phyloP scores from a whole-genome alignment of 495 filamentous ascomycete genomes.

The Amorphotheca resinae region DNA sequence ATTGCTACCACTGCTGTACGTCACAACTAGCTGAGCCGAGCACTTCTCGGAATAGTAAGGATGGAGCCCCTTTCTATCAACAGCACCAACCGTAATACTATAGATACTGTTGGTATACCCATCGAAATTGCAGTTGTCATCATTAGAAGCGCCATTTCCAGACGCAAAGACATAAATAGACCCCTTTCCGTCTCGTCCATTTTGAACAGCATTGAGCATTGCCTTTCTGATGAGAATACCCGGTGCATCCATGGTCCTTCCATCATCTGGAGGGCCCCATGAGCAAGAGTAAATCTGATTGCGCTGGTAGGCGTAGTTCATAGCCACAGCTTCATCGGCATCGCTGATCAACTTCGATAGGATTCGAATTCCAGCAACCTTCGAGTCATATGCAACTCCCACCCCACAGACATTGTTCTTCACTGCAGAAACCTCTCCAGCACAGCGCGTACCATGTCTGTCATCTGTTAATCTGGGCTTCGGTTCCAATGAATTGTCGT shows the following conservation, averaged over 20 bases:
- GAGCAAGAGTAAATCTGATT: slow-evolving; percentile 98
- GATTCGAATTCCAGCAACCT: slow-evolving; percentile 81
- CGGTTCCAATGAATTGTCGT: slow-evolving; percentile 68
- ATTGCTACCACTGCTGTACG: slow-evolving; percentile 82
- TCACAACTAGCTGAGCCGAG: slow-evolving; percentile 88
- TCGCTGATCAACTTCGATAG: slow-evolving; percentile 83
- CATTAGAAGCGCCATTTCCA: slow-evolving; percentile 77
- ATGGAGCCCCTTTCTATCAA: slow-evolving; percentile 74
- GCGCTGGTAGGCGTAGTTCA: slow-evolving; percentile 82
- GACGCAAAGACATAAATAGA: slow-evolving; percentile 96
- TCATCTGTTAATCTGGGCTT: slow-evolving; percentile 71
- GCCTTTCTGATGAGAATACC: slow-evolving; percentile 78
- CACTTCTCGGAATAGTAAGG: slow-evolving; percentile 93
- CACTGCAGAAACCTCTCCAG: slow-evolving; percentile 83
- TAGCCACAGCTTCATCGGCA: slow-evolving; percentile 77
- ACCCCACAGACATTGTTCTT: slow-evolving; percentile 91
- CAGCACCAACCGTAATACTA: slow-evolving; percentile 90
- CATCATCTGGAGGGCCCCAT: slow-evolving; percentile 93
- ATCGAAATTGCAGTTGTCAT: slow-evolving; percentile 98
- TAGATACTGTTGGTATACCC: slow-evolving; percentile 99
- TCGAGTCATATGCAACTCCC: slow-evolving; percentile 86
- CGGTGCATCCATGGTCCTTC: slow-evolving; percentile 83
- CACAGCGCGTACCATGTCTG: slow-evolving; percentile 83
- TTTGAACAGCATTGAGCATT: slow-evolving; percentile 84
- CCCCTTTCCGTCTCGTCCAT: slow-evolving; percentile 71